Conservation (phyloP, 768 basidiomycete species). For the Boletus bicolor region DNA sequence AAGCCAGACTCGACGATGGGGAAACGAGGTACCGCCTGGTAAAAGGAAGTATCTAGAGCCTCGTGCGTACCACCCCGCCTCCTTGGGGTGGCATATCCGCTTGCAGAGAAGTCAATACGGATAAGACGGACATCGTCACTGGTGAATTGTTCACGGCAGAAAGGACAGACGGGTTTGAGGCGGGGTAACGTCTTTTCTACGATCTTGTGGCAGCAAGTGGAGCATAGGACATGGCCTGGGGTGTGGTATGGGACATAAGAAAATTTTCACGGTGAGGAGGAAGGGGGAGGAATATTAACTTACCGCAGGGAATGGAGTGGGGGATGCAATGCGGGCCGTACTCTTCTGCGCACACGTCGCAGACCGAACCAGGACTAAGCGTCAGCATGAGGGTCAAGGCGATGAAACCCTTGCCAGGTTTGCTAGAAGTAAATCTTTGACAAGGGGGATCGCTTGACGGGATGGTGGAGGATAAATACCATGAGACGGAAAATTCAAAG, state of each 20-base stretch:
- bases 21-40: slow-evolving; percentile 46
- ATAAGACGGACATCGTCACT: slow-evolving; percentile 67
- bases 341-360: slow-evolving; percentile 90
- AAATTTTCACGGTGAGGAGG: slow-evolving; percentile 21
- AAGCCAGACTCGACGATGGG: slow-evolving; percentile 41
- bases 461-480: slow-evolving; percentile 49
- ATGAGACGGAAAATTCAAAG: slow-evolving; percentile 36
- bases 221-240: slow-evolving; percentile 78
- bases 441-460: slow-evolving; percentile 42
- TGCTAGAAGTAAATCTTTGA: slow-evolving; percentile 39
- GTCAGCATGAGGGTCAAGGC: slow-evolving; percentile 65
- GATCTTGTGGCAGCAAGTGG: slow-evolving; percentile 73
- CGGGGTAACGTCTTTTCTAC: slow-evolving; percentile 75
- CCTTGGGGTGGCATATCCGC: slow-evolving; percentile 67
- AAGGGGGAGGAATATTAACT: slow-evolving; percentile 20
- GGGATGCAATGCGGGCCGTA: slow-evolving; percentile 71
- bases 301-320: slow-evolving; percentile 81
- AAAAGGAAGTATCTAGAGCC: slow-evolving; percentile 37
- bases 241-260: slow-evolving; percentile 6
- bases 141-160: slow-evolving; percentile 77
- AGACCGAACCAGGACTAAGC: slow-evolving; percentile 76
- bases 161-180: slow-evolving; percentile 73
- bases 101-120: slow-evolving; percentile 71
- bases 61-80: slow-evolving; percentile 51
- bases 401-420: slow-evolving; percentile 38